Base-by-base conservation (phyloP, 495 filamentous ascomycete species). In the Tuber magnatum region DNA sequence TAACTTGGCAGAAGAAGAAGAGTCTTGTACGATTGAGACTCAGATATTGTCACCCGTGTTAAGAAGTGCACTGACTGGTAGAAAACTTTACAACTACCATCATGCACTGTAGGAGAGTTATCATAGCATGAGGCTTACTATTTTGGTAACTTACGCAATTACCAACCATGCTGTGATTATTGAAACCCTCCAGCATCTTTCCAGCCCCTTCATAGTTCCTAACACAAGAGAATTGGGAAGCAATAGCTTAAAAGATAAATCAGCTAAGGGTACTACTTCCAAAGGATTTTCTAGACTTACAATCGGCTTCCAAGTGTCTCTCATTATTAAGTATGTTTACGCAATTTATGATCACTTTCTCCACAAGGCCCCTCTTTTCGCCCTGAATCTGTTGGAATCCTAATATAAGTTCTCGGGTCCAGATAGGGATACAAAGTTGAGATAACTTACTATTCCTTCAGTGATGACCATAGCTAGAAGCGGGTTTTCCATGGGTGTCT, bases 171-270 rank as follows among this genome's bases (percentile, higher is more conserved):
- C 86, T 87, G 75, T 92, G 88, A 69, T 88, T 85, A 77, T 92
- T 90, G 20, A 92, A 84, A 46, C 85, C 85, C 20, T 83, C 81
- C 32, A 92, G 84, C 81, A 92, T 91, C 65, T 88, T 87, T 38
- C 87, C 85, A 8, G 91, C 90, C 70, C 87, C 86, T 78, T 85
- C 80, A 74, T 92, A 91, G 74, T 90, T 90, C 75, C 90, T 91
- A 71, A 92, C 90, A 80, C 91, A 90, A 28, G 90, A 89, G 82
- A 92, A 92, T 78, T 92, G 90, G 85, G 91, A 92, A 0, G 87
- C 84, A 48, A 91, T 82, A 4, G 88, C 88, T 75, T 87, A 87
- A 20, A 83, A 83, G 28, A 87, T 86, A 88, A 44, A 81, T 85
- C 61, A 82, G 86, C 38, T 85, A 84, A 18, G 83, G 79, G 12